phyloP scores from a whole-genome alignment of 2,329 filamentous ascomycete species.

The Calonectria fujianensis region DNA sequence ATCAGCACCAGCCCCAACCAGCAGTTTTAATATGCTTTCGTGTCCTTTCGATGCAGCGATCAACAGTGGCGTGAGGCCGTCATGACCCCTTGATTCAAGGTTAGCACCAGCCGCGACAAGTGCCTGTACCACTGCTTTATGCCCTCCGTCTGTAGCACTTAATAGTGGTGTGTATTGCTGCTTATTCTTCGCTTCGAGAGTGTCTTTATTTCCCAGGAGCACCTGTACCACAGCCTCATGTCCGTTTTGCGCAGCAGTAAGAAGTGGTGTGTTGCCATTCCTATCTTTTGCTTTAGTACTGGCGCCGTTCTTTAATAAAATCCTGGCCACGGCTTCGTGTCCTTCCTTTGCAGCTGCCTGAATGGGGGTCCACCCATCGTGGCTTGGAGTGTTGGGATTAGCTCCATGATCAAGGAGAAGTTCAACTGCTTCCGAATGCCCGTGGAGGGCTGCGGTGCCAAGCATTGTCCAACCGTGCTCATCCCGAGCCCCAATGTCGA shows the following conservation, averaged over 20 bases:
- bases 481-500: background rate
- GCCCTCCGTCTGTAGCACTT: background rate
- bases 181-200: background rate
- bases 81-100: background rate
- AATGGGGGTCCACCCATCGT: background rate
- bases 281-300: background rate
- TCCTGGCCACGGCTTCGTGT: background rate
- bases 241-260: background rate
- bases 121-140: background rate
- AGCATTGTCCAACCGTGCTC: background rate
- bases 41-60: background rate
- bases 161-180: background rate
- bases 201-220: background rate
- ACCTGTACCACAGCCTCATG: background rate
- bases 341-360: background rate
- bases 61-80: background rate
- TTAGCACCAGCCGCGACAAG: background rate
- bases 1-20: background rate
- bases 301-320: background rate
- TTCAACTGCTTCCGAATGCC: background rate
- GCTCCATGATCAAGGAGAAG: background rate
- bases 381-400: background rate
- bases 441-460: background rate
- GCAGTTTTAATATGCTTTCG: background rate
- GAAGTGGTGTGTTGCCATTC: background rate